phyloP scores from a whole-genome alignment of 148 eudicot genomes.

The Diospyros lotus region DNA sequence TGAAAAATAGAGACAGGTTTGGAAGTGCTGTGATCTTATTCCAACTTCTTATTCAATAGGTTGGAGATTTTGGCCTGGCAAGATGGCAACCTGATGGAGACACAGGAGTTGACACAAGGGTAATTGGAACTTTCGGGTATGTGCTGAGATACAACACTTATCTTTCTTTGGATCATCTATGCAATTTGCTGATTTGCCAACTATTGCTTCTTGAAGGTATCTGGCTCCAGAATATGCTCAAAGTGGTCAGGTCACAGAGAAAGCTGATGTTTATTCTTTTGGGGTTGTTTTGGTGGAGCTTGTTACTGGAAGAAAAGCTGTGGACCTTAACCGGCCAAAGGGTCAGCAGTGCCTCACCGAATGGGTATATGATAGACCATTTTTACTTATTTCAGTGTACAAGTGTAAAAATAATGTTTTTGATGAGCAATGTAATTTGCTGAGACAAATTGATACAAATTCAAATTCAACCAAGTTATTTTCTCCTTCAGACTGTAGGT shows the following conservation, averaged over 20 bases:
- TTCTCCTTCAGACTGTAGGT: background rate
- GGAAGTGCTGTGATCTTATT: background rate
- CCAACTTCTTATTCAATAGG: constrained; percentile 12
- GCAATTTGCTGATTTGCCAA: background rate
- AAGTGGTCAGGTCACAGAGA: constrained; percentile 35
- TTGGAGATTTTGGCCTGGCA: constrained; percentile 38
- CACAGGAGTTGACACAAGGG: constrained; percentile 34
- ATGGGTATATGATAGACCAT: constrained; percentile 20
- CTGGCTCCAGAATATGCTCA: constrained; percentile 41
- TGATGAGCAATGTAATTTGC: background rate
- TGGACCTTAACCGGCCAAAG: constrained; percentile 34
- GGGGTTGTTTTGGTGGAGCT: constrained; percentile 38
- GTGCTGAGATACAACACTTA: constrained; percentile 6
- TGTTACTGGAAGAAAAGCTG: constrained; percentile 38
- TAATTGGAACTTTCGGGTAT: constrained; percentile 39
- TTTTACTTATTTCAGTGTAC: background rate
- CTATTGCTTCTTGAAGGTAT: constrained; percentile 21
- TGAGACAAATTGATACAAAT: background rate
- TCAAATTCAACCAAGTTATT: background rate
- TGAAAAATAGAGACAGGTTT: background rate
- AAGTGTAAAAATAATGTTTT: background rate
- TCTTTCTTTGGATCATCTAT: background rate
- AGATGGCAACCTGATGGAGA: constrained; percentile 45
- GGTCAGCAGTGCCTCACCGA: constrained; percentile 42
- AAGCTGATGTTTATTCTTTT: constrained; percentile 38